Evolutionary conservation across 768 basidiomycete genomes (phyloP), one percentile per base, ranked within the genome.

Genomic region (Phylloporus arenicola): DNA sequence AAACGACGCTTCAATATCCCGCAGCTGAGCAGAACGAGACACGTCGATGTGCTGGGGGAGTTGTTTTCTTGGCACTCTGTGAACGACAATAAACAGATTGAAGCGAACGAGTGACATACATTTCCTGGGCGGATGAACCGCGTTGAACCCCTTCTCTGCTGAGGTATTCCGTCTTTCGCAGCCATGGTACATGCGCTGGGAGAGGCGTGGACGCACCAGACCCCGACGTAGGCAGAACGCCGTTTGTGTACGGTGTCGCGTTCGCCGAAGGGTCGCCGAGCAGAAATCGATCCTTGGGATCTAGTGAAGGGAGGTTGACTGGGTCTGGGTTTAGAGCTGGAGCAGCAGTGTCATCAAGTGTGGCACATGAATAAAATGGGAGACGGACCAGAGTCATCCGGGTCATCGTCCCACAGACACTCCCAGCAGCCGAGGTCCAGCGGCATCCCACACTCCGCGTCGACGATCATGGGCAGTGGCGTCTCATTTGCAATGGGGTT

Each of bases 361-460:
- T 12, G 37, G 34, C 6, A 17, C 22, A 33, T 49, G 12, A 38
- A 19, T 25, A 42, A 12, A 8, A 29, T 47, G 16, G 6, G 53
- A 72, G 72, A 55, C 56, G 45, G 45, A 87, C 89, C 72, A 46
- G 79, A 76, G 68, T 86, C 81, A 62, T 84, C 79, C 3, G 76
- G 86, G 38, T 81, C 81, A 53, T 91, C 88, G 44, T 87, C 83
- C 90, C 88, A 93, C 16, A 95, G 70, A 31, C 81, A 86, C 48
- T 86, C 84, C 77, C 84, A 93, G 48, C 77, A 80, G 16, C 87
- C 86, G 42, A 95, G 71, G 64, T 98, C 91, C 22, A 99, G 70
- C 0, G 94, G 93, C 93, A 99, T 94, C 0, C 96, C 96, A 57
- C 86, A 86, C 65, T 99, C 96, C 1, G 90, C 91, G 59, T 99